A percentile compares a stretch with the other conserved stretches of the same genome.
phyloP scores from a whole-genome alignment of 1,139 yeast species.

The Suhomyces wounanorum region DNA sequence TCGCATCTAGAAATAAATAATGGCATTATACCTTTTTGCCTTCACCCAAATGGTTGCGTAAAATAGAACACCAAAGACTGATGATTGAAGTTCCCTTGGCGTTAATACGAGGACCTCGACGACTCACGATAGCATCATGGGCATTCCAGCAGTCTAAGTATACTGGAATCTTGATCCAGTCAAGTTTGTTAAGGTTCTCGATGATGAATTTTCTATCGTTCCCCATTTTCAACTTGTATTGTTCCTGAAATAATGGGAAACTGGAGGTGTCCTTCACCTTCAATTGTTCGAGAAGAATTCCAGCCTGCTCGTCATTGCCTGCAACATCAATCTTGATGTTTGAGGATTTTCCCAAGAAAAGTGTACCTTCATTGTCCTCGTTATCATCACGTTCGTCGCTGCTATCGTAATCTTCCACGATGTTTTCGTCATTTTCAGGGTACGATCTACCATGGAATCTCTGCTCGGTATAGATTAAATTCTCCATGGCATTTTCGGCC shows the following conservation, averaged over 20 bases:
- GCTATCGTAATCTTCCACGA: conserved; percentile 16
- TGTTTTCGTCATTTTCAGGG: conserved; percentile 8
- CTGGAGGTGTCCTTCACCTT: conserved; percentile 21
- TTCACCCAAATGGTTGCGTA: conserved; percentile 35
- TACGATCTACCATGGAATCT: conserved; percentile 19
- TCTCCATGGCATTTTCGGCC: conserved; percentile 41
- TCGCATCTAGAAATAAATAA: background rate
- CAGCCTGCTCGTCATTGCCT: conserved; percentile 30
- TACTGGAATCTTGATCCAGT: conserved; percentile 70
- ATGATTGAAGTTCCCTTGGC: conserved; percentile 57
- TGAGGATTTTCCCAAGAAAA: conserved; percentile 8
- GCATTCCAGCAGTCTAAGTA: conserved; percentile 68
- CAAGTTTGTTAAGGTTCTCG: conserved; percentile 51
- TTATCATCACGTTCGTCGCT: conserved; percentile 16
- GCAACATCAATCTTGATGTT: conserved; percentile 25
- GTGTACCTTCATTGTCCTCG: conserved; percentile 11
- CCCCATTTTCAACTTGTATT: conserved; percentile 40
- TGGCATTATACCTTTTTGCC: background rate
- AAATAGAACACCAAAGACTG: conserved; percentile 52
- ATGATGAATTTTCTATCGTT: conserved; percentile 44
- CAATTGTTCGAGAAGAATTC: conserved; percentile 21
- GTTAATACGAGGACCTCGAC: conserved; percentile 60
- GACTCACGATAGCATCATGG: conserved; percentile 71
- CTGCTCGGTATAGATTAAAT: conserved; percentile 43
- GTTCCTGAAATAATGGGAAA: conserved; percentile 34